Evolutionary conservation across 73 alveolate genomes (phyloP), one percentile per base, ranked within the genome.

Genomic region (Stentor roeselii): DNA sequence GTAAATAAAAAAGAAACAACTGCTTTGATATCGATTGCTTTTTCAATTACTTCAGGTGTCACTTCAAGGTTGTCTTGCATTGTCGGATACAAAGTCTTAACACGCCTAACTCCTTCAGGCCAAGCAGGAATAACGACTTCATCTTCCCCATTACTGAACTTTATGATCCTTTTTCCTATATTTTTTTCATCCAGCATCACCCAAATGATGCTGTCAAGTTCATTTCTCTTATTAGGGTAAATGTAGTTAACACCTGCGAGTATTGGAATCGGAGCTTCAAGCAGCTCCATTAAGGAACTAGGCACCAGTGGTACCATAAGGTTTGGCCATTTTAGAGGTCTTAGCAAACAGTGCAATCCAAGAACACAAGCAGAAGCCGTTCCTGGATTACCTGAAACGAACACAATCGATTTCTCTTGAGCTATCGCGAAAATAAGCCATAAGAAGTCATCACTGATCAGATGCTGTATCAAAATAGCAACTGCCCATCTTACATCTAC

Each of bases 181-280:
- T 67, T 67, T 34, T 34, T 34, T 67, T 67, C 80, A 2, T 67
- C 80, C 37, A 67, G 37, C 34, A 67, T 15, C n/a, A 67, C 80
- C 80, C 80, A 67, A 30, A 67, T 34, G 11, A 67, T 50, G 21
- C 67, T 50, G n/a, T n/a, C n/a, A 11, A 50, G 21, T 11, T 6
- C 1, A 34, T 67, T 34, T 2, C 80, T 27, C 21, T 30, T 34
- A 30, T n/a, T 11, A 30, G n/a, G 1, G 41, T 21, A 36, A 67
- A 32, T n/a, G 27, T 21, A 32, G 0, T 36, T 21, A 76, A 67
- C 39, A 1, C 96, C 96, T 0, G 78, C 85, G 2, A 91, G 32
- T n/a, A 89, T 34, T 4, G 96, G 96, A 77, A 85, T 88, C 39
- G 96, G 96, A n/a, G 96, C 96, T 36, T 86, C 92, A 21, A 91